phyloP scores from a whole-genome alignment of 1,284 basidiomycete species.

The Pyrrhoderma lamaoense region DNA sequence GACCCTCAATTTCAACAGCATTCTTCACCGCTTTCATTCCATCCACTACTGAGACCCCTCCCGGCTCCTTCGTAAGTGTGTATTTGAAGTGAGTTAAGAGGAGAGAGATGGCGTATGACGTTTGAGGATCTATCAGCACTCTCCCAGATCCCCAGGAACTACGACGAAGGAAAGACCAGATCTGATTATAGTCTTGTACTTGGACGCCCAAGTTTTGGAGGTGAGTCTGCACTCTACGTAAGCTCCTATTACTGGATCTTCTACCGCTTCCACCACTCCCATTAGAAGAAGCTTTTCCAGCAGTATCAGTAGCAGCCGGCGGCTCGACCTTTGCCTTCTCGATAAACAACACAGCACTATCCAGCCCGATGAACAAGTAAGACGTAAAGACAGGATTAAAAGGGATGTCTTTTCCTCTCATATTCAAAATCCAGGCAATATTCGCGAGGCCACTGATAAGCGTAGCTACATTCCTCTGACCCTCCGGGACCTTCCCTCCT shows the following conservation, averaged over 20 bases:
- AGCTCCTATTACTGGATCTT: too few relatives aligned
- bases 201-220: conserved; percentile 53
- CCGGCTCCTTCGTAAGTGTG: conserved; percentile 44
- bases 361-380: conserved; percentile 68
- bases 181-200: conserved; percentile 64
- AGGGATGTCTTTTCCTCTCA: conserved; percentile 81
- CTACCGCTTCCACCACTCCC: too few relatives aligned
- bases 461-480: conserved; percentile 59
- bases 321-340: conserved; percentile 52
- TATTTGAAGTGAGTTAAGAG: conserved; percentile 76
- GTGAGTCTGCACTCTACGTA: conserved; percentile 47
- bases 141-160: conserved; percentile 73
- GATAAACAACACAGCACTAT: conserved; percentile 58
- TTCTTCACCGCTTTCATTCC: conserved; percentile 88
- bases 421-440: conserved; percentile 76
- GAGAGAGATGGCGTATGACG: conserved; percentile 71
- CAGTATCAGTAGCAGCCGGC: too few relatives aligned
- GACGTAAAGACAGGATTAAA: conserved; percentile 85
- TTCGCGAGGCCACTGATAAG: conserved; percentile 54
- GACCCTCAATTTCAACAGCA: conserved; percentile 72
- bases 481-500: conserved; percentile 41
- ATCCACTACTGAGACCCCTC: conserved; percentile 69
- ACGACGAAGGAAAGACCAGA: conserved; percentile 71
- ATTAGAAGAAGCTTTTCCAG: too few relatives aligned
- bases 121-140: conserved; percentile 63